Evolutionary conservation across 2,329 filamentous ascomycete genomes (phyloP).

Genomic region (Diatrype stigma): DNA sequence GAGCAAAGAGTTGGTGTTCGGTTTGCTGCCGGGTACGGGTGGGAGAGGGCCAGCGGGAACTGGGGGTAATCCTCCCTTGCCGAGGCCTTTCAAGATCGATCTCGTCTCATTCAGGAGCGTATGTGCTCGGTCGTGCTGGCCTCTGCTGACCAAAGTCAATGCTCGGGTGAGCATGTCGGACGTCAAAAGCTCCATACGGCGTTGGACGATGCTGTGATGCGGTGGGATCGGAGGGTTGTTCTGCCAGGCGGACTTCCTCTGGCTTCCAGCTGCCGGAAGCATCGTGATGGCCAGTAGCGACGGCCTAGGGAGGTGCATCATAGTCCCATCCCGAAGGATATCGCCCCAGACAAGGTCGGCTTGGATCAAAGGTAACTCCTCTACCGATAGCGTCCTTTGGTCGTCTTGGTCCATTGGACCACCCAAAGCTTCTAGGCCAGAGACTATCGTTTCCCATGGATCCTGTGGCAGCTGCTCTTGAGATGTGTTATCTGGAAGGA

Average conservation of each 20-base stretch:
- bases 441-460: constrained; percentile 95
- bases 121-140: constrained; percentile 89
- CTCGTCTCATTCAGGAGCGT: constrained; percentile 90
- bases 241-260: constrained; percentile 61
- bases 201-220: constrained; percentile 90
- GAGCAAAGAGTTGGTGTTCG: constrained; percentile 41
- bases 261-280: constrained; percentile 65
- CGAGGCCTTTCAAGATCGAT: constrained; percentile 90
- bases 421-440: constrained; percentile 86
- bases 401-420: constrained; percentile 84
- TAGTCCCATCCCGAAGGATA: constrained; percentile 80
- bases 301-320: constrained; percentile 81
- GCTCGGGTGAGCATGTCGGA: constrained; percentile 97
- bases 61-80: constrained; percentile 89
- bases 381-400: constrained; percentile 76
- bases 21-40: constrained; percentile 31
- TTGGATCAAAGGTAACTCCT: constrained; percentile 92
- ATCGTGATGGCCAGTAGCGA: constrained; percentile 94
- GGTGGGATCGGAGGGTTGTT: constrained; percentile 81
- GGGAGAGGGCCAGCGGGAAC: constrained; percentile 40
- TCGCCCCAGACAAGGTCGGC: constrained; percentile 93
- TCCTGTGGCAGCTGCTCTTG: constrained; percentile 88
- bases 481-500: constrained; percentile 76
- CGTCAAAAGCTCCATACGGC: constrained; percentile 94
- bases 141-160: constrained; percentile 82